These are phyloP conservation scores for Aspergillus asperescens DNA, from an alignment of 495 filamentous ascomycete genomes.

Conservation along the genomic window DNA sequence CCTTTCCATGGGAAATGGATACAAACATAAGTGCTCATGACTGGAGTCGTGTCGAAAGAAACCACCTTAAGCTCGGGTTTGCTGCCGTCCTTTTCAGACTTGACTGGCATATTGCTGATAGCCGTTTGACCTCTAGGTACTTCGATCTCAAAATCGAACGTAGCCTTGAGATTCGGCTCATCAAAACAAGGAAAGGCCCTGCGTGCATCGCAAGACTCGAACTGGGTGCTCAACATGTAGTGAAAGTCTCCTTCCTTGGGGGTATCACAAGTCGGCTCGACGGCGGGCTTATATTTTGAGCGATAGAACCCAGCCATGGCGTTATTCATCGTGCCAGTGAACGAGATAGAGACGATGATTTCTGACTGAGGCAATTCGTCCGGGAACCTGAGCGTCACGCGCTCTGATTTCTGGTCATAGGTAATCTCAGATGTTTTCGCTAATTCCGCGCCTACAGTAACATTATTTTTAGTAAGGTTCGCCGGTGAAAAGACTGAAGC, in stretches of 20 bases:
- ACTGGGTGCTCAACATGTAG: constrained; percentile 96
- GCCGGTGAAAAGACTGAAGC: neutral
- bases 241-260: constrained; percentile 73
- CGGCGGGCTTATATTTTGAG: constrained; percentile 82
- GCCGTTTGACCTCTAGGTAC: constrained; percentile 81
- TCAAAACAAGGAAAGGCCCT: constrained; percentile 96
- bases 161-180: constrained; percentile 93
- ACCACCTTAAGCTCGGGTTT: constrained; percentile 68
- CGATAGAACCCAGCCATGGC: constrained; percentile 96
- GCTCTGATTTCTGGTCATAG: constrained; percentile 76
- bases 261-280: constrained; percentile 61
- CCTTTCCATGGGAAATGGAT: neutral
- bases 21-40: constrained; percentile 90
- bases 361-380: constrained; percentile 57
- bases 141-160: constrained; percentile 89
- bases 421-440: constrained; percentile 60
- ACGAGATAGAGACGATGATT: constrained; percentile 64
- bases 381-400: constrained; percentile 66
- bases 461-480: constrained; percentile 10
- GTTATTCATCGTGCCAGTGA: constrained; percentile 84
- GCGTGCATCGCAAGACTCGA: constrained; percentile 92
- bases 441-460: constrained; percentile 25
- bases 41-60: constrained; percentile 76
- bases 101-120: constrained; percentile 90
- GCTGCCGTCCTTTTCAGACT: constrained; percentile 53